These are phyloP conservation scores for Climacium dendroides DNA, from an alignment of 225 moss, liverwort and hornwort genomes.

Conservation along the genomic window DNA sequence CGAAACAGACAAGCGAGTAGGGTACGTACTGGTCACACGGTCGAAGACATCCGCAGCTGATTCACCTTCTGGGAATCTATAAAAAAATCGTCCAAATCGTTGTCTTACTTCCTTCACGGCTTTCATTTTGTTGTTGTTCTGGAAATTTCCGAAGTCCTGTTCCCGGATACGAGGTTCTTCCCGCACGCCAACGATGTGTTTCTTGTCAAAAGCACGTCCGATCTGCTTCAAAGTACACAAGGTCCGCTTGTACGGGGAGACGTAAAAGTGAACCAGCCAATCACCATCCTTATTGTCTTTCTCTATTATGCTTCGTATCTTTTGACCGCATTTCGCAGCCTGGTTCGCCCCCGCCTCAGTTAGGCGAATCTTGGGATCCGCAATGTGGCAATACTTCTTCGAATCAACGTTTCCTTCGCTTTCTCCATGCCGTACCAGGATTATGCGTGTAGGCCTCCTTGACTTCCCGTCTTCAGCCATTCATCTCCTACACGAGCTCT, in stretches of 20 bases:
- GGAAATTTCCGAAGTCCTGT: constrained; percentile 59
- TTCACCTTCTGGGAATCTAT: constrained; percentile 53
- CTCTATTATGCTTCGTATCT: constrained; percentile 31
- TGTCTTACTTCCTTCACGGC: constrained; percentile 18
- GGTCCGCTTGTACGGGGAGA: constrained; percentile 42
- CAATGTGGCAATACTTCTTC: constrained; percentile 33
- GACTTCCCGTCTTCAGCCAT: constrained; percentile 49
- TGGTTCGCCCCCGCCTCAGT: constrained; percentile 24
- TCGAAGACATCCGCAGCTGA: constrained; percentile 65
- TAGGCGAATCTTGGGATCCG: constrained; percentile 44
- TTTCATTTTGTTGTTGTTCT: constrained; percentile 21
- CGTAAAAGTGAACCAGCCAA: constrained; percentile 56
- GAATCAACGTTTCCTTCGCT: constrained; percentile 59
- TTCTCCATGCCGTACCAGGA: constrained; percentile 52
- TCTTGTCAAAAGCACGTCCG: constrained; percentile 37
- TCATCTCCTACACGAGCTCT: constrained; percentile 4
- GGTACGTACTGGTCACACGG: constrained; percentile 44
- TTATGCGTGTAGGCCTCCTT: constrained; percentile 43
- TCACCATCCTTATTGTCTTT: neutral
- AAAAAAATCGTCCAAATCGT: constrained; percentile 47
- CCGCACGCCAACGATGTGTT: constrained; percentile 40
- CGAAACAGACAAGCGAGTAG: neutral
- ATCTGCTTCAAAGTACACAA: constrained; percentile 49
- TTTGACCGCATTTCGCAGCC: constrained; percentile 30
- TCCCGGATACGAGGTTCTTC: constrained; percentile 64